A percentile compares a stretch with the other conserved stretches of the same genome.
These are phyloP conservation scores for Asterionellopsis glacialis DNA, from an alignment of 108 stramenopile genomes.

Conservation along the genomic window DNA sequence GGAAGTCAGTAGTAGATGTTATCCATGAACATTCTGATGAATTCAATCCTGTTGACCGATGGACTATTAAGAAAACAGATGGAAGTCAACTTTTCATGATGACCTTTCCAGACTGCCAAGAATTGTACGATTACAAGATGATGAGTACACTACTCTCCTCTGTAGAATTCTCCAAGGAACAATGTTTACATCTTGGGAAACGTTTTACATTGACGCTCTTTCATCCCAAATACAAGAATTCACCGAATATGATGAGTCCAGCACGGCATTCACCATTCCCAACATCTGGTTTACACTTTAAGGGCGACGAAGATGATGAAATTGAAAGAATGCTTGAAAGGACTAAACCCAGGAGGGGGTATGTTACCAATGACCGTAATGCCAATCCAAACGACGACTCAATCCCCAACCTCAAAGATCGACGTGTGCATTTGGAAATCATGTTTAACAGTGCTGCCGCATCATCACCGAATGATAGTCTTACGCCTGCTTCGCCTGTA, in stretches of 20 bases:
- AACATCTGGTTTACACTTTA: slow-evolving; percentile 17
- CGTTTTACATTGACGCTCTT: slow-evolving; percentile 10
- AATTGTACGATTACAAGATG: slow-evolving; percentile 1
- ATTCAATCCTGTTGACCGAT: too few relatives aligned
- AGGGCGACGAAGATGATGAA: neutral
- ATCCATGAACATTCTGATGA: neutral
- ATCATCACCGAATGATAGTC: neutral
- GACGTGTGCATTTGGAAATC: slow-evolving; percentile 1
- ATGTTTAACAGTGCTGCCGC: slow-evolving; percentile 7
- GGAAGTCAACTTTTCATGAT: neutral
- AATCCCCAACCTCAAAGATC: neutral
- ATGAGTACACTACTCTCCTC: neutral
- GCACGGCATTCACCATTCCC: slow-evolving; percentile 35
- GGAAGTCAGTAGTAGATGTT: neutral
- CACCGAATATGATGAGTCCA: slow-evolving; percentile 31
- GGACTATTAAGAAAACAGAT: too few relatives aligned
- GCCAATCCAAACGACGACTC: neutral
- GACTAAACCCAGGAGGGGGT: neutral
- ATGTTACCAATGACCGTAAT: neutral
- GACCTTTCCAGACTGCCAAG: slow-evolving; percentile 3
- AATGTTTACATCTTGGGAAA: neutral
- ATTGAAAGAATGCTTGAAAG: too few relatives aligned
- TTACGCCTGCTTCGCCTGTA: too few relatives aligned
- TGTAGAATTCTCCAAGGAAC: neutral
- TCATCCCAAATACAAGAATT: slow-evolving; percentile 29